Evolutionary conservation across 805 yeast species (phyloP).

Genomic region (Pichia californica): DNA sequence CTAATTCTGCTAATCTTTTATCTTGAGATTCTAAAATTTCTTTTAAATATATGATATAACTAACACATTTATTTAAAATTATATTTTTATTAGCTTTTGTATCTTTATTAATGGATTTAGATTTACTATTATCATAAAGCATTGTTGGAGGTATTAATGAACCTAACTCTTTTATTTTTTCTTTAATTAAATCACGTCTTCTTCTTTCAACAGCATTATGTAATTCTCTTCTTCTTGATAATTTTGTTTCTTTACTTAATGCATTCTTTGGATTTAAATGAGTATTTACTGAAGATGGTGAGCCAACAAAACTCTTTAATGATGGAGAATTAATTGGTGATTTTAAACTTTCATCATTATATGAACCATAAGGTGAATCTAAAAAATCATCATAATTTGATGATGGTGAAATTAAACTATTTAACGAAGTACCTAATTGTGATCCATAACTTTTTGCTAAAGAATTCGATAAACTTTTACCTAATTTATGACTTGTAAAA

Average conservation of each 20-base stretch:
- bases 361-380: slow-evolving; percentile 32
- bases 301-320: slow-evolving; percentile 27
- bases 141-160: slow-evolving; percentile 72
- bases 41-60: slow-evolving; percentile 63
- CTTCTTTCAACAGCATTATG: slow-evolving; percentile 94
- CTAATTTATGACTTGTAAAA: slow-evolving; percentile 7
- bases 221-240: slow-evolving; percentile 74
- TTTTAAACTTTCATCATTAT: slow-evolving; percentile 25
- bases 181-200: slow-evolving; percentile 85
- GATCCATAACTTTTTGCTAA: slow-evolving; percentile 24
- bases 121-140: slow-evolving; percentile 42
- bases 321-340: slow-evolving; percentile 33
- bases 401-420: slow-evolving; percentile 29
- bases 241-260: slow-evolving; percentile 58
- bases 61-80: slow-evolving; percentile 71
- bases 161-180: slow-evolving; percentile 79
- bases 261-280: slow-evolving; percentile 31
- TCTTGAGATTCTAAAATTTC: slow-evolving; percentile 55
- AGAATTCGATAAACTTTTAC: slow-evolving; percentile 7
- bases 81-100: slow-evolving; percentile 79
- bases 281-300: slow-evolving; percentile 29
- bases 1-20: slow-evolving; percentile 36
- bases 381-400: slow-evolving; percentile 29
- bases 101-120: slow-evolving; percentile 39
- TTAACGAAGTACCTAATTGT: slow-evolving; percentile 27